Evolutionary conservation across 2,329 filamentous ascomycete genomes (phyloP).

Genomic region (Diaporthe vaccinii): DNA sequence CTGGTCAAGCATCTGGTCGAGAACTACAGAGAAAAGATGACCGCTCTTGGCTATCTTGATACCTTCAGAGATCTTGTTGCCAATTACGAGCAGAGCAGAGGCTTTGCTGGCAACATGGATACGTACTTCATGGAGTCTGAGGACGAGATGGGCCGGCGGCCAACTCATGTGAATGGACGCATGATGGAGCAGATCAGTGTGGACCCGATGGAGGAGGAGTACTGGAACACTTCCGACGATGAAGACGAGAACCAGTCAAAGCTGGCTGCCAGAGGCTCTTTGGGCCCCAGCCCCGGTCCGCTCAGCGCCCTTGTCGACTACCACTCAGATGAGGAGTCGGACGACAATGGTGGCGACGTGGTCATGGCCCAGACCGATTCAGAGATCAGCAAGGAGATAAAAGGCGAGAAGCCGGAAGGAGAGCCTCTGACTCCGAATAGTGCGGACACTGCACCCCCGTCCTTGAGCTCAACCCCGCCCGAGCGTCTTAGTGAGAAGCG

Average conservation of each 20-base stretch:
- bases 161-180: slow-evolving; percentile 60
- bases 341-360: slow-evolving; percentile 70
- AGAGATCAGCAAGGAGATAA: slow-evolving; percentile 48
- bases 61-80: slow-evolving; percentile 84
- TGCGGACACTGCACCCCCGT: slow-evolving; percentile 51
- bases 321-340: slow-evolving; percentile 73
- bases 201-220: slow-evolving; percentile 90
- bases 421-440: slow-evolving; percentile 49
- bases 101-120: slow-evolving; percentile 74
- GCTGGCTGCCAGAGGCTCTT: slow-evolving; percentile 50
- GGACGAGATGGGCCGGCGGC: slow-evolving; percentile 64
- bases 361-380: slow-evolving; percentile 44
- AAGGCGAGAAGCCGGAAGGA: slow-evolving; percentile 44
- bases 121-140: slow-evolving; percentile 79
- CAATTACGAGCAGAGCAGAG: slow-evolving; percentile 84
- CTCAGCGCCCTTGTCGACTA: slow-evolving; percentile 67
- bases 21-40: slow-evolving; percentile 83
- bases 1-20: slow-evolving; percentile 88
- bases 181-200: slow-evolving; percentile 78
- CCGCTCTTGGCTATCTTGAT: slow-evolving; percentile 83
- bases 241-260: slow-evolving; percentile 76
- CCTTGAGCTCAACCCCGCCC: slow-evolving; percentile 68
- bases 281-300: slow-evolving; percentile 67
- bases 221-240: slow-evolving; percentile 92
- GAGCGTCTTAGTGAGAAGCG: slow-evolving; percentile 91